Evolutionary conservation across 208 protist genomes (phyloP).

Genomic region (Trypanosoma lewisi): DNA sequence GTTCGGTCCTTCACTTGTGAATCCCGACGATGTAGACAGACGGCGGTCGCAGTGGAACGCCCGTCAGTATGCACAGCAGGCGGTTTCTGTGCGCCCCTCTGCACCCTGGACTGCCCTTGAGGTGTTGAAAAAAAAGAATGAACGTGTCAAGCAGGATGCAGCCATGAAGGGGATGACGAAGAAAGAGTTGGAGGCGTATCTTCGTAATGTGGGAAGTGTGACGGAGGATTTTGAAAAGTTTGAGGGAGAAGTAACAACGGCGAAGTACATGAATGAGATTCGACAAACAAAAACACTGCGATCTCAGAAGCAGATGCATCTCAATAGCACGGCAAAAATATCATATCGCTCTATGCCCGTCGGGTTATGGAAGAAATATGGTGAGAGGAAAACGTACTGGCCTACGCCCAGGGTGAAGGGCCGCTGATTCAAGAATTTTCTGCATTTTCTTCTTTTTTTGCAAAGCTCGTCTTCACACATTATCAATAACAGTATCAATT

Average conservation of each 20-base stretch:
- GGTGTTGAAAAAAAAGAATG: conserved; percentile 29
- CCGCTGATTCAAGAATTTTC: conserved; percentile 19
- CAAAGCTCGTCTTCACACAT: too few relatives aligned
- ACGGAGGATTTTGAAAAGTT: conserved; percentile 86
- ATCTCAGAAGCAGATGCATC: conserved; percentile 86
- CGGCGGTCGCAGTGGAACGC: conserved; percentile 65
- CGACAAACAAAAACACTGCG: conserved; percentile 75
- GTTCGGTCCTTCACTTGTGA: conserved; percentile 55
- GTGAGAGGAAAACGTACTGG: conserved; percentile 68
- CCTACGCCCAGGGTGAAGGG: conserved; percentile 67
- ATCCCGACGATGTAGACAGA: conserved; percentile 18
- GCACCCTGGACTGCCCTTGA: conserved; percentile 72
- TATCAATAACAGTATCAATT: not conserved
- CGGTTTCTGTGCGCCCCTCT: conserved; percentile 41
- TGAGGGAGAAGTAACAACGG: conserved; percentile 71
- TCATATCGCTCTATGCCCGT: conserved; percentile 88
- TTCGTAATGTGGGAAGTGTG: conserved; percentile 59
- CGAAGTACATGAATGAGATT: conserved; percentile 84
- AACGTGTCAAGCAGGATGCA: conserved; percentile 38
- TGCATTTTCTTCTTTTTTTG: conserved; percentile 5
- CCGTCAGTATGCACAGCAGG: conserved; percentile 46
- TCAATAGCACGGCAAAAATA: conserved; percentile 86
- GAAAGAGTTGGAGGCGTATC: conserved; percentile 71
- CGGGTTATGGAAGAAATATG: conserved; percentile 87
- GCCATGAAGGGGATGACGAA: conserved; percentile 60